Evolutionary conservation across 768 basidiomycete species (phyloP).

Genomic region (Tephrocybe rancida): DNA sequence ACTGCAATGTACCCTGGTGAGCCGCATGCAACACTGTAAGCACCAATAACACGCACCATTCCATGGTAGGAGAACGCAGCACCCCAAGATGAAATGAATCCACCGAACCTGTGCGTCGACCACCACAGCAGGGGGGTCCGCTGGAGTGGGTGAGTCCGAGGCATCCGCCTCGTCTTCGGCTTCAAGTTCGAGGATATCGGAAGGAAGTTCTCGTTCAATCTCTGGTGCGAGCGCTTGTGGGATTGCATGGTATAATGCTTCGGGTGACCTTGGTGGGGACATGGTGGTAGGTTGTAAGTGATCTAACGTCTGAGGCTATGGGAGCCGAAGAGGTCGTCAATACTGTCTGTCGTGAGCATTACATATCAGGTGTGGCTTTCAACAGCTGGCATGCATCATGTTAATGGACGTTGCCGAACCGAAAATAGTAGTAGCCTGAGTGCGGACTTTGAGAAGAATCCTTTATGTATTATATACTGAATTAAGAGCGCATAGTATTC

Average conservation of each 20-base stretch:
- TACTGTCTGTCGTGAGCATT: not conserved
- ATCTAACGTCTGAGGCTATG: not conserved
- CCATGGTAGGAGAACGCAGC: constrained; percentile 84
- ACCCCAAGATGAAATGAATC: constrained; percentile 62
- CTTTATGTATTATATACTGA: constrained; percentile 1
- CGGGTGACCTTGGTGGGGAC: constrained; percentile 33
- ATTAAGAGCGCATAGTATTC: constrained; percentile 19
- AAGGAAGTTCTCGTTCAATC: constrained; percentile 23
- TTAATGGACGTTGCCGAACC: not conserved
- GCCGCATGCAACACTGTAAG: not conserved
- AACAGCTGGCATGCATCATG: not conserved
- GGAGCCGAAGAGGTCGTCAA: constrained; percentile 4
- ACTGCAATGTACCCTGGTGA: constrained; percentile 40
- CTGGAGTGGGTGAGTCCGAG: constrained; percentile 20
- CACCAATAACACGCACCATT: constrained; percentile 60
- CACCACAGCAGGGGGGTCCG: constrained; percentile 28
- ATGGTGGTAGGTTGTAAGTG: constrained; percentile 18
- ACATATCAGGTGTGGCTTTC: constrained; percentile 5
- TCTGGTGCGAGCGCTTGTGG: constrained; percentile 39
- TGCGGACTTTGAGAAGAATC: not conserved
- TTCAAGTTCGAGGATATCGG: constrained; percentile 29
- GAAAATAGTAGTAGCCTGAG: not conserved
- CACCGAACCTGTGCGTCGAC: constrained; percentile 51
- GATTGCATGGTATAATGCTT: constrained; percentile 45
- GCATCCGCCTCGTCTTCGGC: constrained; percentile 26